These are phyloP conservation scores for Nakataea oryzae DNA, from an alignment of 2,329 filamentous ascomycete species.

Conservation along the genomic window DNA sequence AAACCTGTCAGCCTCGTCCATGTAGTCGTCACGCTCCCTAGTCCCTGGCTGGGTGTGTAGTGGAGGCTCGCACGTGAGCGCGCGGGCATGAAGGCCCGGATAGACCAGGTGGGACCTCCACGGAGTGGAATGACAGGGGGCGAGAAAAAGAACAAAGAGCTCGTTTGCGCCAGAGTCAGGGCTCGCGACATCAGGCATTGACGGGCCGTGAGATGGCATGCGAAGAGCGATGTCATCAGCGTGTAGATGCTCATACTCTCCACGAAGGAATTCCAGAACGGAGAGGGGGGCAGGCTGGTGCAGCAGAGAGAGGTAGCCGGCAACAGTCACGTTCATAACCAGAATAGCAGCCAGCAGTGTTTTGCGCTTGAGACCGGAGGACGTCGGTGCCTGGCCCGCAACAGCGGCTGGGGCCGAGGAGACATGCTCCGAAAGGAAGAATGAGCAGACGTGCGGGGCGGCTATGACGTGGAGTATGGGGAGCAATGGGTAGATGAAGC, in stretches of 20 bases:
- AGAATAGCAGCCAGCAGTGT: conserved; percentile 48
- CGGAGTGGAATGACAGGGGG: conserved; percentile 91
- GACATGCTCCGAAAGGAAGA: conserved; percentile 39
- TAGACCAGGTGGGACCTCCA: conserved; percentile 85
- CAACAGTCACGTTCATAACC: conserved; percentile 57
- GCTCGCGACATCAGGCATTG: conserved; percentile 17
- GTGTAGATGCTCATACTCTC: conserved; percentile 54
- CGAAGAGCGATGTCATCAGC: conserved; percentile 25
- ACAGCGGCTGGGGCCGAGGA: conserved; percentile 12
- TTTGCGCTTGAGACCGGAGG: conserved; percentile 36
- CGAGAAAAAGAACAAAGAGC: conserved; percentile 70
- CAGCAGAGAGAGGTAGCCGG: conserved; percentile 62
- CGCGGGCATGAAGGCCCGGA: conserved; percentile 66
- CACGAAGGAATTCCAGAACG: conserved; percentile 66
- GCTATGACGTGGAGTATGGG: conserved; percentile 77
- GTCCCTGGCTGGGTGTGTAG: conserved; percentile 51
- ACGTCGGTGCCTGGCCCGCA: conserved; percentile 14
- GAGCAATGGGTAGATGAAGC: conserved; percentile 89
- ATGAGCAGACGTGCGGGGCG: conserved; percentile 53
- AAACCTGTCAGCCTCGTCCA: conserved; percentile 87
- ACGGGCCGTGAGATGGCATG: conserved; percentile 14
- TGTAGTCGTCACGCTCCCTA: conserved; percentile 54
- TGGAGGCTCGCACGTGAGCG: conserved; percentile 83
- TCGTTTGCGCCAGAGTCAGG: conserved; percentile 18
- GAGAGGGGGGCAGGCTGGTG: conserved; percentile 75